Evolutionary conservation across 176 grass and related monocot genomes (phyloP), one percentile per base, ranked within the genome.

Genomic region (Carex parvula): DNA sequence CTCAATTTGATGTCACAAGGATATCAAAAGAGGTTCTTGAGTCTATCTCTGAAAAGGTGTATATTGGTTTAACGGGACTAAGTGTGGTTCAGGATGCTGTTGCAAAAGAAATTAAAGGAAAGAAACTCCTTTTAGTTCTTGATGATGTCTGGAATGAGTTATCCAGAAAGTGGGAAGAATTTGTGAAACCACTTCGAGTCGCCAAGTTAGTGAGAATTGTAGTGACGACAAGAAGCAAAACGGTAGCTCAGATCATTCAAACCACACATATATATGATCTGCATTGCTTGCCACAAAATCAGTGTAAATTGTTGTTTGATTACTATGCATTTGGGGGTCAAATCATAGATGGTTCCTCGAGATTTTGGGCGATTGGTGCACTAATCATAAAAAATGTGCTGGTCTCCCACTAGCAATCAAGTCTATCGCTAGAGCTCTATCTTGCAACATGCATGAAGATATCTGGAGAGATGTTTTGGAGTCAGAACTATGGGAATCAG

Each of bases 101-200:
- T 1, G 20, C 16, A 29, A 12, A 85, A 21, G 1, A 10, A 71
- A 71, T 46, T 21, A 1, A 71, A 6, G 54, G 13, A 15, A 89
- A 64, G 85, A 87, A 16, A 16, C 14, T 92, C 0, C 64, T 92
- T 70, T 60, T 92, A 5, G 90, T 92, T 42, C 52, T 92, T 21
- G 90, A 92, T 35, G 90, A 92, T 80, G 3, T 92, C 8, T 89
- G 87, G 90, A 85, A 83, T 48, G 82, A 83, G 48, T 8, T 26
- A 12, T 3, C 17, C n/a, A 84, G 24, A 54, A 59, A 1, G 4
- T 91, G 90, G 90, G 69, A 87, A 11, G 44, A 62, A 17, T 64
- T 92, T 14, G 11, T 85, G 3, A 0, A 0, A 11, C 82, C 82
- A 6, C 41, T 92, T 4, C 48, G 30, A 17, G 17, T 20, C n/a